Evolutionary conservation across 2,329 filamentous ascomycete species (phyloP).

Genomic region (Fusarium temperatum): DNA sequence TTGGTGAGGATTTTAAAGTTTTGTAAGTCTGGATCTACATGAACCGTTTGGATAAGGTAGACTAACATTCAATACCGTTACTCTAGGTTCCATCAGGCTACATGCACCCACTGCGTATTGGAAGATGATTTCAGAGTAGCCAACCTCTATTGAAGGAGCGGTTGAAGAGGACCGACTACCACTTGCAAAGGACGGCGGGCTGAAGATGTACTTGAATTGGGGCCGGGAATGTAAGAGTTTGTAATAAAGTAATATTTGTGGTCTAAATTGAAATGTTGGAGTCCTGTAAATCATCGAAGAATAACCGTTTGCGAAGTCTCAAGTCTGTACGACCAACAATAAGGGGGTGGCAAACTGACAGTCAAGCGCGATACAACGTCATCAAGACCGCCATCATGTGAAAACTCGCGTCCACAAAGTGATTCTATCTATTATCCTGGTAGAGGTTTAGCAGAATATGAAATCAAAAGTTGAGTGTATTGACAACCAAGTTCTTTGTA

Average conservation of each 20-base stretch:
- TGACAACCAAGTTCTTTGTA: neutral
- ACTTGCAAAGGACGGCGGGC: neutral
- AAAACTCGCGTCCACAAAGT: accelerated
- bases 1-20: neutral
- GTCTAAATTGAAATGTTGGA: no score
- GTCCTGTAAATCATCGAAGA: neutral
- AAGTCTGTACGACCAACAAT: no score
- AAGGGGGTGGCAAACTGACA: accelerated
- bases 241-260: neutral
- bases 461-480: neutral
- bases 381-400: accelerated
- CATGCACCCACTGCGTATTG: no score
- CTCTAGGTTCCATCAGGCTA: no score
- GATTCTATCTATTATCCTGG: accelerated
- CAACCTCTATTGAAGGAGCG: neutral
- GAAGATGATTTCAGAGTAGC: no score
- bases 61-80: neutral
- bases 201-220: neutral
- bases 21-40: neutral
- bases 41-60: neutral
- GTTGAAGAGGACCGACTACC: neutral
- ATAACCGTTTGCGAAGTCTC: neutral
- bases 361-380: neutral
- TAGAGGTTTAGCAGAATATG: accelerated
- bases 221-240: neutral